Evolutionary conservation across 768 basidiomycete species (phyloP).

Genomic region (Botryobasidium botryosum): DNA sequence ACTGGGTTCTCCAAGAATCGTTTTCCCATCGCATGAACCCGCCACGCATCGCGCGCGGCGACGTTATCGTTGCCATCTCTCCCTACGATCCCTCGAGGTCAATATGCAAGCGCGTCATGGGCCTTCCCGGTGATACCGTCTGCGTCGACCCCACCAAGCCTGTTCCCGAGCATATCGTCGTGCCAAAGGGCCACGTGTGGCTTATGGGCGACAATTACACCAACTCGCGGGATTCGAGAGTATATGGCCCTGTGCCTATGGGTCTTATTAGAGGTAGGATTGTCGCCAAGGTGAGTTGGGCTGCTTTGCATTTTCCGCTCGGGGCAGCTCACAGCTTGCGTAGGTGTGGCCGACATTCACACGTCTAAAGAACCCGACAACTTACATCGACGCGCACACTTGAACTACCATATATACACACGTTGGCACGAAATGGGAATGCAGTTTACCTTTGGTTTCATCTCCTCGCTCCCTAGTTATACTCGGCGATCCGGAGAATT

Average conservation of each 20-base stretch:
- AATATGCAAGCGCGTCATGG: slow-evolving; percentile 81
- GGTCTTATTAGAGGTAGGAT: slow-evolving; percentile 56
- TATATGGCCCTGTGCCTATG: slow-evolving; percentile 85
- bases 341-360: no score
- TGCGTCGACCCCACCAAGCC: slow-evolving; percentile 56
- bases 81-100: slow-evolving; percentile 47
- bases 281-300: slow-evolving; percentile 15
- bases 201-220: slow-evolving; percentile 76
- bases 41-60: slow-evolving; percentile 41
- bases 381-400: no score
- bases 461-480: no score
- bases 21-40: slow-evolving; percentile 7
- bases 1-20: slow-evolving; percentile 15
- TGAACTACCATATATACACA: no score
- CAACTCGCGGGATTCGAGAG: slow-evolving; percentile 70
- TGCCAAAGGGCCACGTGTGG: slow-evolving; percentile 85
- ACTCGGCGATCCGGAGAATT: no score
- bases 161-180: slow-evolving; percentile 36
- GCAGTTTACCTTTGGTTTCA: no score
- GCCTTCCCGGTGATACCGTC: slow-evolving; percentile 74
- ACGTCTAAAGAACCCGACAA: no score
- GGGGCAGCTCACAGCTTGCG: no score
- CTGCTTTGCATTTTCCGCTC: no score
- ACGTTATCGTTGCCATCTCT: slow-evolving; percentile 54
- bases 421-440: no score